Percentiles rank a stretch among this genome's conserved stretches.
Evolutionary conservation across 129 eudicot genomes (phyloP).

Genomic region (Artemisia annua): DNA sequence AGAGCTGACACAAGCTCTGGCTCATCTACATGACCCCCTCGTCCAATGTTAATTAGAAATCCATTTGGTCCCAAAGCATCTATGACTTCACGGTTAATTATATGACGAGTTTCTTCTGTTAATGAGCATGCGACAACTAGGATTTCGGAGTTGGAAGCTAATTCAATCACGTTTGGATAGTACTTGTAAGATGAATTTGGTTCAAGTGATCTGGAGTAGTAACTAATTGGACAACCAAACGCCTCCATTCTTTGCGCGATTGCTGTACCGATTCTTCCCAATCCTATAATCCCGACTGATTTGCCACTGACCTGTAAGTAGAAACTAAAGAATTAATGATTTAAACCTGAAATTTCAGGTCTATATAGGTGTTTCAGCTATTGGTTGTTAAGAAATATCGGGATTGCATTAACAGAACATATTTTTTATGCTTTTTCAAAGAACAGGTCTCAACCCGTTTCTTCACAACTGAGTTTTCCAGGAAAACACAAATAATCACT

Average conservation of each 20-base stretch:
- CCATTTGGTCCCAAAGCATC: slow-evolving; percentile 82
- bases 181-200: slow-evolving; percentile 57
- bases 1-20: slow-evolving; percentile 75
- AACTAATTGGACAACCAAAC: slow-evolving; percentile 61
- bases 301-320: slow-evolving; percentile 74
- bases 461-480: no score
- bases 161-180: slow-evolving; percentile 44
- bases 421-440: no score
- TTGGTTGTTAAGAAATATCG: no score
- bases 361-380: no score
- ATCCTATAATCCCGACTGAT: slow-evolving; percentile 73
- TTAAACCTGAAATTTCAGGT: no score
- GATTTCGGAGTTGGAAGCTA: slow-evolving; percentile 73
- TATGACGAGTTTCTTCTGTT: slow-evolving; percentile 57
- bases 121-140: slow-evolving; percentile 76
- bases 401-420: no score
- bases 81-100: slow-evolving; percentile 67
- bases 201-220: slow-evolving; percentile 75
- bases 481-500: no score
- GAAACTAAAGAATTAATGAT: no score
- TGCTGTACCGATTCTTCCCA: slow-evolving; percentile 87
- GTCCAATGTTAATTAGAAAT: slow-evolving; percentile 73
- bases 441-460: no score
- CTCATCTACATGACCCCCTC: slow-evolving; percentile 87
- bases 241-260: slow-evolving; percentile 69